Percentiles rank a stretch among this genome's conserved stretches.
Conservation (phyloP, 2,329 filamentous ascomycete species). For the Colletotrichum nymphaeae region DNA sequence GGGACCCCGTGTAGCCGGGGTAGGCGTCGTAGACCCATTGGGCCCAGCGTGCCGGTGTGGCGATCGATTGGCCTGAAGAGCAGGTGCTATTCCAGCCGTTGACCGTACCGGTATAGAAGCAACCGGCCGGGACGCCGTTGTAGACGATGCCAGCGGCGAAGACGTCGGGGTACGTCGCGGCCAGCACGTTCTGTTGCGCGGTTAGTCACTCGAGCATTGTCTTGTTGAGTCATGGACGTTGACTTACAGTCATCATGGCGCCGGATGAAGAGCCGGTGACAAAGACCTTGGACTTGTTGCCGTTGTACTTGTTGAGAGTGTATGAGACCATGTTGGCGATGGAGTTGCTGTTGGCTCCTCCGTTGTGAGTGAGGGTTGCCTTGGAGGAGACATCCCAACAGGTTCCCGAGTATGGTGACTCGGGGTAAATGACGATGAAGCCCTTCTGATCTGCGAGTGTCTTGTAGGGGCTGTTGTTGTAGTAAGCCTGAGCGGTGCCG, state of each 20-base stretch:
- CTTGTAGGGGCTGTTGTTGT: constrained; percentile 62
- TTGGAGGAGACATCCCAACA: constrained; percentile 72
- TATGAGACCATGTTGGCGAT: constrained; percentile 67
- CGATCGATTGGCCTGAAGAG: constrained; percentile 59
- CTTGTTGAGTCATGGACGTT: no score
- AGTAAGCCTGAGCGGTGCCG: constrained; percentile 64
- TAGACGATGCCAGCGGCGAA: constrained; percentile 64
- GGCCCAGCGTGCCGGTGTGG: constrained; percentile 54
- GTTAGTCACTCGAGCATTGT: background rate
- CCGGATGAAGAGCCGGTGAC: constrained; percentile 52
- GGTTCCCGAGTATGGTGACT: constrained; percentile 51
- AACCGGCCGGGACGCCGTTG: constrained; percentile 66
- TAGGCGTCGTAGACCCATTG: constrained; percentile 58
- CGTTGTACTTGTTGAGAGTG: constrained; percentile 58
- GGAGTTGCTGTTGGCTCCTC: constrained; percentile 61
- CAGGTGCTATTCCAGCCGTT: constrained; percentile 67
- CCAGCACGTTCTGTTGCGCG: constrained; percentile 53
- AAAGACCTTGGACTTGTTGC: constrained; percentile 59
- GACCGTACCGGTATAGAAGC: constrained; percentile 57
- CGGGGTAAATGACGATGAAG: constrained; percentile 65
- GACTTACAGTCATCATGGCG: constrained; percentile 35
- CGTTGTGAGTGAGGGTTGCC: constrained; percentile 60
- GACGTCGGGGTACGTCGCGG: constrained; percentile 65
- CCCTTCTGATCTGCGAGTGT: constrained; percentile 64
- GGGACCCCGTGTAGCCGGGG: constrained; percentile 58